Base-by-base conservation (phyloP, 179 eudicot genomes). In the Carnegiea gigantea region DNA sequence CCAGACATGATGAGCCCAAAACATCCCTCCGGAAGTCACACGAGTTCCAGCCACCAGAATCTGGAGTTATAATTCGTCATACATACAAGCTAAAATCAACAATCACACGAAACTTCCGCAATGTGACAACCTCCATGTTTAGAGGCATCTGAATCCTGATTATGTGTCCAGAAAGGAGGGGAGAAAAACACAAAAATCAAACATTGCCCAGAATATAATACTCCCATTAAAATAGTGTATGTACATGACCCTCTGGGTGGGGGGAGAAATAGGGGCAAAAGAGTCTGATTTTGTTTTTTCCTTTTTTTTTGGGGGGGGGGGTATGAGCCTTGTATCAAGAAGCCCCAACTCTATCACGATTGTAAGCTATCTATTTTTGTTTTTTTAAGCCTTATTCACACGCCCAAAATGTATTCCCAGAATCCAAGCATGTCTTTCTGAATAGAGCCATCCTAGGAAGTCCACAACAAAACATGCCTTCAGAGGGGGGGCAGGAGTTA, bases 361-460 rank as follows among this genome's bases (percentile, higher is more conserved):
- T 48, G 51, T 48, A 11, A 3, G 43, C 1, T 48, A 48, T 8
- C 8, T 26, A 38, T 38, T 38, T 38, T 38, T 38, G 43, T 75
- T 48, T 75, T 75, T 78, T 30, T 75, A 73, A 80, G 49, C 54
- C 81, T 88, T 85, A 82, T 89, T 88, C 86, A 86, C 84, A 83
- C 48, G 67, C 60, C 51, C 79, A 78, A 79, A 64, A 74, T 81
- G 80, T 38, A 82, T 78, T 76, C 77, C 53, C 82, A 44, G 65
- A 15, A 48, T 68, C 71, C 83, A 71, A 77, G 81, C 88, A 79
- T 78, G 77, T 78, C 79, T 73, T 78, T 76, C 77, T 75, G 78
- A 60, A 43, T 21, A 40, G 48, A 78, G 68, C 82, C 70, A 77
- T 85, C 84, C 85, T 62, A 75, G 21, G 30, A 49, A 60, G 79